Conservation (phyloP, 2,329 filamentous ascomycete species). For the Sclerotinia spermophila region DNA sequence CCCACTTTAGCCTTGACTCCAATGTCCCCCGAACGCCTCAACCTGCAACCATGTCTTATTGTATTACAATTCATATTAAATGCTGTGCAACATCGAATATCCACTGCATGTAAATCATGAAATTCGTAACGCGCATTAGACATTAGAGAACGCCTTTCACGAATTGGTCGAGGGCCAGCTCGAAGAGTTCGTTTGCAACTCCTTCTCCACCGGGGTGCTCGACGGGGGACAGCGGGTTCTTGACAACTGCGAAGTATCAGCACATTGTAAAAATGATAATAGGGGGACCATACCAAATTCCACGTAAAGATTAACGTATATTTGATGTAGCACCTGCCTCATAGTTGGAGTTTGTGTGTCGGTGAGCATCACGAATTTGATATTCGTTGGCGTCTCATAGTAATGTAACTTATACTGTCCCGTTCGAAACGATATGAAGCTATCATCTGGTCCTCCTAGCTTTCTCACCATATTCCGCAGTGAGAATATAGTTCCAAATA, state of each 20-base stretch:
- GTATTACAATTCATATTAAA: not conserved
- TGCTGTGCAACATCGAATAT: not conserved
- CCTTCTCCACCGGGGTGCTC: conserved; percentile 66
- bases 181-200: conserved; percentile 69
- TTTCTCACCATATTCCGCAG: conserved; percentile 96
- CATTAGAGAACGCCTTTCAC: conserved; percentile 57
- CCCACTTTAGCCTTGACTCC: not conserved
- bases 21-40: not conserved
- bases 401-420: conserved; percentile 97
- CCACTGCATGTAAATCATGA: not conserved
- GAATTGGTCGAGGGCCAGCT: conserved; percentile 72
- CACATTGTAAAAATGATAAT: not conserved
- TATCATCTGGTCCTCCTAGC: conserved; percentile 87
- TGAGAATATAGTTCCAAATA: conserved; percentile 96
- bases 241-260: conserved; percentile 53
- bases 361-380: conserved; percentile 95
- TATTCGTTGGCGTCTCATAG: conserved; percentile 94
- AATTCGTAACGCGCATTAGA: not conserved
- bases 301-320: conserved; percentile 96
- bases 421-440: conserved; percentile 91
- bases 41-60: not conserved
- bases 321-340: conserved; percentile 92
- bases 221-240: conserved; percentile 65
- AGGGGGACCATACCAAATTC: conserved; percentile 69
- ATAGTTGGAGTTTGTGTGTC: conserved; percentile 87